phyloP scores from a whole-genome alignment of 768 basidiomycete genomes.

The Rhodotorula sphaerocarpa region DNA sequence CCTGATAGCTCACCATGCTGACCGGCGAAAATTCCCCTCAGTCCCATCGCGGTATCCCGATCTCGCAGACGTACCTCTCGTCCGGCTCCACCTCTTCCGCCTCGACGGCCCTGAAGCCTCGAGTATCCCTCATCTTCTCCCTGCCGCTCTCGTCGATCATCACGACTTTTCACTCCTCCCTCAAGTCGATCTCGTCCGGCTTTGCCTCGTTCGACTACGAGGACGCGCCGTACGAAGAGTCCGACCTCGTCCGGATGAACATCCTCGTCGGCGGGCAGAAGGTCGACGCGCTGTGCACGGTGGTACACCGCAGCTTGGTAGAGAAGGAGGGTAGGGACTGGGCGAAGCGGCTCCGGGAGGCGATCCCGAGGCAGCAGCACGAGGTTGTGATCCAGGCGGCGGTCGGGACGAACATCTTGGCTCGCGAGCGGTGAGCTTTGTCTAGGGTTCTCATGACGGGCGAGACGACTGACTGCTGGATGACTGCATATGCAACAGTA shows the following conservation, averaged over 20 bases:
- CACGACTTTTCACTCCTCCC: slow-evolving; percentile 85
- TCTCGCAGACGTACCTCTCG: slow-evolving; percentile 79
- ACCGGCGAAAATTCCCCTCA: background rate
- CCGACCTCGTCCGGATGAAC: slow-evolving; percentile 57
- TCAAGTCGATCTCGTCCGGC: slow-evolving; percentile 86
- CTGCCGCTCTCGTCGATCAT: slow-evolving; percentile 90
- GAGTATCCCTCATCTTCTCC: slow-evolving; percentile 64
- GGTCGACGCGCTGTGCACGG: slow-evolving; percentile 85
- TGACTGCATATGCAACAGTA: no score
- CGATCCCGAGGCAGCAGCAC: slow-evolving; percentile 84
- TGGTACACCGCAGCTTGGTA: slow-evolving; percentile 74
- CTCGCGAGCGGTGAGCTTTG: slow-evolving; percentile 56
- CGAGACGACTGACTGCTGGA: no score
- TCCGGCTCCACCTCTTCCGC: slow-evolving; percentile 40
- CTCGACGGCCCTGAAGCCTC: slow-evolving; percentile 20
- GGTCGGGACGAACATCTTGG: slow-evolving; percentile 75
- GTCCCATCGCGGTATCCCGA: slow-evolving; percentile 68
- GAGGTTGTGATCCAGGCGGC: slow-evolving; percentile 89
- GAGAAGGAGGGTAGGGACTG: slow-evolving; percentile 67
- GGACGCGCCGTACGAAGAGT: slow-evolving; percentile 65
- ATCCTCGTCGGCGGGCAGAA: slow-evolving; percentile 81
- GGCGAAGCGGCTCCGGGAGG: slow-evolving; percentile 87
- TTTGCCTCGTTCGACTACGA: slow-evolving; percentile 96
- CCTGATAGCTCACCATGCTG: background rate
- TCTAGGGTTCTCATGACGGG: no score